Conservation (phyloP, 176 grass and related monocot species). For the Metroxylon sagu region DNA sequence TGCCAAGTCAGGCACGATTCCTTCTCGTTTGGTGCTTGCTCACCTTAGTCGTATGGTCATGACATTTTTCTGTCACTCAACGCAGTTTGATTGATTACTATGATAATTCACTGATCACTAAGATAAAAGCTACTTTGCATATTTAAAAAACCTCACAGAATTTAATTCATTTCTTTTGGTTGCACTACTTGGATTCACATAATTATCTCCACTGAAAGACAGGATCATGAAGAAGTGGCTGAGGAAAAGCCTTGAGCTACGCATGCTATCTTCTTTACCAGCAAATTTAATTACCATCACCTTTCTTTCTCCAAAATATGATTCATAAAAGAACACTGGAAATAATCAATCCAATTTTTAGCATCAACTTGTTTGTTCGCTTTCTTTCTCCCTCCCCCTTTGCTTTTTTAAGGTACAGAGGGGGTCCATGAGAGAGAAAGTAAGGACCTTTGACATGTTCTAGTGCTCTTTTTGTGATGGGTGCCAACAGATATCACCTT, state of each 20-base stretch:
- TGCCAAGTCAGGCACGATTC: too few relatives aligned
- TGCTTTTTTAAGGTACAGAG: background rate
- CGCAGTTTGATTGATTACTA: too few relatives aligned
- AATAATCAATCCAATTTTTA: too few relatives aligned
- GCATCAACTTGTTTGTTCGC: too few relatives aligned
- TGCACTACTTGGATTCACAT: background rate
- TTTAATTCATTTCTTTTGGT: background rate
- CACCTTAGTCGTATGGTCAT: too few relatives aligned
- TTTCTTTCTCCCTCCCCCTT: too few relatives aligned
- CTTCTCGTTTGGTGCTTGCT: too few relatives aligned
- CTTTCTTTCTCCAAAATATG: background rate
- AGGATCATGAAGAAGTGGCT: background rate
- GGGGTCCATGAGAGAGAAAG: constrained; percentile 2
- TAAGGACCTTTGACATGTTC: background rate
- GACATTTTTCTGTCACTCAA: too few relatives aligned
- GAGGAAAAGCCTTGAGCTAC: background rate
- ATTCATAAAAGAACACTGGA: background rate
- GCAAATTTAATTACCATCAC: background rate
- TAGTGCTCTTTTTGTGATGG: constrained; percentile 18
- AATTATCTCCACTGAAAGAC: constrained; percentile 6
- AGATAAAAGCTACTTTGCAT: too few relatives aligned
- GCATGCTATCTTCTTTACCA: background rate
- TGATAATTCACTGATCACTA: too few relatives aligned
- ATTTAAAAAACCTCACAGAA: too few relatives aligned
- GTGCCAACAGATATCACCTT: constrained; percentile 18